Evolutionary conservation across 2,329 filamentous ascomycete species (phyloP), one percentile per base, ranked within the genome.

Genomic region (Chaetomium strumarium): DNA sequence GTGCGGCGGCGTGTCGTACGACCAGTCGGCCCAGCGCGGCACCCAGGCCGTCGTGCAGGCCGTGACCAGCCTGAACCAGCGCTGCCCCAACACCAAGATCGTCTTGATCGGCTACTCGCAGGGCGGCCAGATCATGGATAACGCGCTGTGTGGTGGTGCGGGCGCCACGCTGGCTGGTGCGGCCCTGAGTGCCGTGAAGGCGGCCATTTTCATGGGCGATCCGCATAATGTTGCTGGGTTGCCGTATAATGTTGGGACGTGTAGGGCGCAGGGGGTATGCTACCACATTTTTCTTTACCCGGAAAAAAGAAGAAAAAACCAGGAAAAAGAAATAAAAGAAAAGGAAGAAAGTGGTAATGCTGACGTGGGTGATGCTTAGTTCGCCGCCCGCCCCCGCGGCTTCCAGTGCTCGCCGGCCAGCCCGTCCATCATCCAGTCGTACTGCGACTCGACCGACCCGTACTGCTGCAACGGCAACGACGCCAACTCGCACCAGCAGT

Each of bases 391-490:
- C 5, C 75, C 79, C 0, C 61, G 70, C 5, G 79, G 80, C 24
- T 85, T 81, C 66, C 68, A 67, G 41, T 85, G 82, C 68, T 68
- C 72, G 1, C 75, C 79, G 10, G 73, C 71, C 19, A 73, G 67
- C 55, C 63, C 67, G 8, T 62, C 58, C 63, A 81, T 79, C 61
- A 79, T 85, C 59, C 71, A 83, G 68, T 81, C 79, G 5, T 86
- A 85, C 72, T 86, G 83, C 65, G 83, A 86, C 60, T 69, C 75
- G 5, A 62, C 76, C 3, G 83, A 86, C 57, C 81, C 81, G 0
- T 85, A 83, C 69, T 86, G 83, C 74, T 86, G 81, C 67, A 82
- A 77, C 39, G 83, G 83, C 45, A 82, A 75, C 60, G 73, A 85
- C 55, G 72, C 75, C 24, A 76, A 77, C 60, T 73, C 76, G 7